Base-by-base conservation (phyloP, 1,139 yeast genomes). In the Protomyces macrosporus region DNA sequence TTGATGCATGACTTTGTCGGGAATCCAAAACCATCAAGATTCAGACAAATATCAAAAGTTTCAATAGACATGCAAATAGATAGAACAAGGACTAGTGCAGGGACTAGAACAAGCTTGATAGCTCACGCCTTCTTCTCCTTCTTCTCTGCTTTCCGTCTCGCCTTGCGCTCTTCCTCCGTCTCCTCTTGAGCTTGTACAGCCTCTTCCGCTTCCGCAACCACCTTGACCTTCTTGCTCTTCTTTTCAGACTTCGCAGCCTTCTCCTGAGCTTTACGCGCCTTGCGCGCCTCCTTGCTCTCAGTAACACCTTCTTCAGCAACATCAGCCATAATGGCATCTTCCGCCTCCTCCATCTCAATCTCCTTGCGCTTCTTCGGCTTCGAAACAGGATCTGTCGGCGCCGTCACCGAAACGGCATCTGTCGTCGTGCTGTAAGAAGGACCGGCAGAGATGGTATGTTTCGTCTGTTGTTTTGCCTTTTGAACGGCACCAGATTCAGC, bases 401-500 rank as follows among this genome's bases (percentile, higher is more conserved):
- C 64, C 23, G 76, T 75, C 2, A 70, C 71, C 6, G 71, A 73
- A 30, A 69, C 67, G 65, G 91, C 85, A 75, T 90, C 97, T 56
- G 96, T 97, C 73, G 90, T 98, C 59, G 90, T 96, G 74, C 91
- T 93, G 80, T 93, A 93, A 66, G 95, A 88, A 77, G 87, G 83
- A 59, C 91, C 85, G 75, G 88, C 93, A 65, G 89, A 78, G 71
- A 91, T 82, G 68, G 88, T 95, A 69, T 90, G 85, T 83, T 90
- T 90, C 75, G 87, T 85, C 66, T 73, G 75, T 64, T 70, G 70
- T 63, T 72, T 71, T 54, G 72, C 73, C 36, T 72, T 67, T 6
- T 75, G 62, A 36, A 72, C 63, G 63, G 69, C 69, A 50, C 35
- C 55, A 5, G 63, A 40, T 30, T 57, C 61, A 14, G 57, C 66